Percentiles rank a stretch among this genome's conserved stretches.
Evolutionary conservation across 2,329 filamentous ascomycete genomes (phyloP).

Genomic region (Endoconidiophora polonica): DNA sequence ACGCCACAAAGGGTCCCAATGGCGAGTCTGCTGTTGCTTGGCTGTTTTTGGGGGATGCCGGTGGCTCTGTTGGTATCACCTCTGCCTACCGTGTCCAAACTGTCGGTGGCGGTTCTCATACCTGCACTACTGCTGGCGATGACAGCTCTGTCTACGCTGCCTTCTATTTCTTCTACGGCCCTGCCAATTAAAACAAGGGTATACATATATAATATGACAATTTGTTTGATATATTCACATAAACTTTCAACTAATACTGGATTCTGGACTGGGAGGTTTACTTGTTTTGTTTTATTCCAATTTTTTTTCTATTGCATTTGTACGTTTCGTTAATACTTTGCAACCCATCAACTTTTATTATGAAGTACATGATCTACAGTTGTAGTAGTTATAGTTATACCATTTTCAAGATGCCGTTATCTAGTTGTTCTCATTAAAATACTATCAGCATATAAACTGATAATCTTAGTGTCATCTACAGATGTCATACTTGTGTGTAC

Average conservation of each 20-base stretch:
- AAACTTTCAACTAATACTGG: background rate
- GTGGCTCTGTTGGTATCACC: slow-evolving; percentile 2
- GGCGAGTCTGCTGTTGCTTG: slow-evolving; percentile 7
- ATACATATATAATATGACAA: background rate
- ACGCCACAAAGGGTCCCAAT: slow-evolving; percentile 3
- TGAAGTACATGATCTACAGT: no score
- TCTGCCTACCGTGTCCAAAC: slow-evolving; percentile 12
- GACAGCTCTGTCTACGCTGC: slow-evolving; percentile 37
- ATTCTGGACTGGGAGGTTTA: background rate
- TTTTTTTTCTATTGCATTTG: background rate
- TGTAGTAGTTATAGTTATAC: no score
- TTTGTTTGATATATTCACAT: background rate
- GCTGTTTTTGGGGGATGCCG: slow-evolving; percentile 9
- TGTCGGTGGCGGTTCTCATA: slow-evolving; percentile 14
- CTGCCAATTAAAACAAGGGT: slow-evolving; percentile 6
- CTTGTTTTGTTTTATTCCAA: background rate
- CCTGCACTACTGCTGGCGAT: slow-evolving; percentile 15
- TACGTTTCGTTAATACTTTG: background rate
- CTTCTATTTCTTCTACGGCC: slow-evolving; percentile 42
- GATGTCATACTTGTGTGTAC: background rate
- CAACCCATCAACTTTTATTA: no score
- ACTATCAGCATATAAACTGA: background rate
- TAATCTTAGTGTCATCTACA: background rate
- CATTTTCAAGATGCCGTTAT: no score
- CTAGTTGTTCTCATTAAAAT: no score